Conservation (phyloP, 257 asterid species). For the Solanum habrochaites region DNA sequence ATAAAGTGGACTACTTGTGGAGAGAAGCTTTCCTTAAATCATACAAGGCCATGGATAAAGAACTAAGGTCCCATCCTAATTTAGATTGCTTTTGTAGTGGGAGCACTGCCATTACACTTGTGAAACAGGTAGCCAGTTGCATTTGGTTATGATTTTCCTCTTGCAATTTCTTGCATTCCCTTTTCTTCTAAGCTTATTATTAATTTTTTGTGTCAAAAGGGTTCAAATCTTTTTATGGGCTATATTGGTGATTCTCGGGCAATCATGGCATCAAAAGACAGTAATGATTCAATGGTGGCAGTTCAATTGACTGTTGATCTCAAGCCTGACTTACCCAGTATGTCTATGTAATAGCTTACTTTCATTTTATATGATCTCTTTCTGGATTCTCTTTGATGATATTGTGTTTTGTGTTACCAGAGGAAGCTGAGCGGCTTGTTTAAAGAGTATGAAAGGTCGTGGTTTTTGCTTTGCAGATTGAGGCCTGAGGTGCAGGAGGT, state of each 20-base stretch:
- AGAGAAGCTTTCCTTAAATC: conserved; percentile 86
- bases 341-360: neutral
- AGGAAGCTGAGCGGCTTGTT: too few species aligned
- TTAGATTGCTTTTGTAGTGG: conserved; percentile 98
- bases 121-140: conserved; percentile 56
- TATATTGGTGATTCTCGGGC: conserved; percentile 95
- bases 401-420: conserved; percentile 21
- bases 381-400: neutral
- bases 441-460: too few species aligned
- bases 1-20: conserved; percentile 48
- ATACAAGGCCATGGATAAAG: conserved; percentile 89
- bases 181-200: neutral
- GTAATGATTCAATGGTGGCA: conserved; percentile 67
- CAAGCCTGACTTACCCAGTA: conserved; percentile 95
- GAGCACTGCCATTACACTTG: conserved; percentile 80
- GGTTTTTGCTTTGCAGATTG: conserved; percentile 93
- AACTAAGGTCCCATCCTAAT: conserved; percentile 77
- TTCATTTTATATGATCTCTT: neutral
- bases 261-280: conserved; percentile 72
- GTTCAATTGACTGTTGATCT: conserved; percentile 91
- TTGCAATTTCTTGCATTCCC: neutral
- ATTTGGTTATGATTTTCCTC: neutral
- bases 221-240: conserved; percentile 79
- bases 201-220: conserved; percentile 29
- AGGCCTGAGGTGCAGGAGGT: conserved; percentile 96